These are phyloP conservation scores for Schoenoplectus tabernaemontani DNA, from an alignment of 202 grass and related monocot genomes.

Conservation along the genomic window DNA sequence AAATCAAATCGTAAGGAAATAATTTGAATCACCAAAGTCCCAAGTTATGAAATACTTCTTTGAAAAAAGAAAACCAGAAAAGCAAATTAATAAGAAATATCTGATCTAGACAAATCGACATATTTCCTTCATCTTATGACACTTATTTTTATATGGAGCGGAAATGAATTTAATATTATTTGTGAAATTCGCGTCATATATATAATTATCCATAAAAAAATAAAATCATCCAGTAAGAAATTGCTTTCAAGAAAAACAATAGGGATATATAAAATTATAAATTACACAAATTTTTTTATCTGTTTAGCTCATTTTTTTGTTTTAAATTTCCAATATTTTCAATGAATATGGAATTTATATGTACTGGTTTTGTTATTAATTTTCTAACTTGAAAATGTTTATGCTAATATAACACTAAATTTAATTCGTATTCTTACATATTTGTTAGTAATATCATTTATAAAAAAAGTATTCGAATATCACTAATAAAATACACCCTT, in stretches of 20 bases:
- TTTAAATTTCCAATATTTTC: too few relatives aligned
- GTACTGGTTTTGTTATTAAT: neutral
- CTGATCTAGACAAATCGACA: neutral
- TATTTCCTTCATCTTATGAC: too few relatives aligned
- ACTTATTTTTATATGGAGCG: neutral
- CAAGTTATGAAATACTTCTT: too few relatives aligned
- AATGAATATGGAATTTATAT: neutral
- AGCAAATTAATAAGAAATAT: too few relatives aligned
- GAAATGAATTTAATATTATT: neutral
- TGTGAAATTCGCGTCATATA: neutral
- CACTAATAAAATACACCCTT: neutral
- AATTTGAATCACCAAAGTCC: too few relatives aligned
- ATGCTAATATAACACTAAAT: too few relatives aligned
- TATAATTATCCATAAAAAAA: neutral
- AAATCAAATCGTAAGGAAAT: too few relatives aligned
- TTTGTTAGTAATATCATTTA: neutral
- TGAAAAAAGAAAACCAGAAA: too few relatives aligned
- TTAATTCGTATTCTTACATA: too few relatives aligned
- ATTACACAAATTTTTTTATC: too few relatives aligned
- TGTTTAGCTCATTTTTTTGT: neutral
- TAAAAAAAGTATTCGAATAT: too few relatives aligned
- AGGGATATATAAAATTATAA: neutral
- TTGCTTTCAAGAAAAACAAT: neutral
- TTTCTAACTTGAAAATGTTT: too few relatives aligned
- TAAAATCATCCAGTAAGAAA: neutral